These are phyloP conservation scores for Suillus paluster DNA, from an alignment of 768 basidiomycete genomes.

Conservation along the genomic window DNA sequence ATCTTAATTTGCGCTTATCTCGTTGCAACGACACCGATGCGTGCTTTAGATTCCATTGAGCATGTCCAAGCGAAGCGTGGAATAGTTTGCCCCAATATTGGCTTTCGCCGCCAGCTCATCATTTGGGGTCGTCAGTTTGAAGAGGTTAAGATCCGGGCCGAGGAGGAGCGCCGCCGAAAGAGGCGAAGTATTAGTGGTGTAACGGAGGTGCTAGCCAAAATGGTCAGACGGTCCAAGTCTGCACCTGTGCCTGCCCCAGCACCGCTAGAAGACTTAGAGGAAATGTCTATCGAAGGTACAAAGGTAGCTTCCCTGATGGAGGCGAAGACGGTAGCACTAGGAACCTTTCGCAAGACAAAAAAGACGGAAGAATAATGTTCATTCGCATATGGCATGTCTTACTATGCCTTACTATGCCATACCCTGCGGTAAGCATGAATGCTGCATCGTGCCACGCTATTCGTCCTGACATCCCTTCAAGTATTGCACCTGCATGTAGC, in stretches of 20 bases:
- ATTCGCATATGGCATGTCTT: not conserved
- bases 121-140: slow-evolving; percentile 38
- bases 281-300: not conserved
- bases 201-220: slow-evolving; percentile 13
- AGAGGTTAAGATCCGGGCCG: slow-evolving; percentile 23
- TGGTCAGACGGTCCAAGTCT: slow-evolving; percentile 4
- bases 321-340: not conserved
- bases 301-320: not conserved
- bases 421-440: not conserved
- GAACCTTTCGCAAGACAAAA: not conserved
- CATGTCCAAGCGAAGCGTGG: slow-evolving; percentile 59
- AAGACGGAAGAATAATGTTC: not conserved
- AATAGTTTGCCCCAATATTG: slow-evolving; percentile 68
- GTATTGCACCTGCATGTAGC: not conserved
- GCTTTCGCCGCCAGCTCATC: slow-evolving; percentile 64
- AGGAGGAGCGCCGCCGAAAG: slow-evolving; percentile 19
- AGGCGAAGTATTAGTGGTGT: slow-evolving; percentile 11
- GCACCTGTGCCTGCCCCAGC: not conserved
- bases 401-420: not conserved
- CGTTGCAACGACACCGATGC: slow-evolving; percentile 56
- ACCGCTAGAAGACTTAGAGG: not conserved
- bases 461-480: not conserved
- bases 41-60: slow-evolving; percentile 54
- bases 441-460: not conserved
- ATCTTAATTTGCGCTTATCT: slow-evolving; percentile 79